Percentiles rank a stretch among this genome's conserved stretches.
Evolutionary conservation across 768 basidiomycete genomes (phyloP).

Genomic region (Mycena venus): DNA sequence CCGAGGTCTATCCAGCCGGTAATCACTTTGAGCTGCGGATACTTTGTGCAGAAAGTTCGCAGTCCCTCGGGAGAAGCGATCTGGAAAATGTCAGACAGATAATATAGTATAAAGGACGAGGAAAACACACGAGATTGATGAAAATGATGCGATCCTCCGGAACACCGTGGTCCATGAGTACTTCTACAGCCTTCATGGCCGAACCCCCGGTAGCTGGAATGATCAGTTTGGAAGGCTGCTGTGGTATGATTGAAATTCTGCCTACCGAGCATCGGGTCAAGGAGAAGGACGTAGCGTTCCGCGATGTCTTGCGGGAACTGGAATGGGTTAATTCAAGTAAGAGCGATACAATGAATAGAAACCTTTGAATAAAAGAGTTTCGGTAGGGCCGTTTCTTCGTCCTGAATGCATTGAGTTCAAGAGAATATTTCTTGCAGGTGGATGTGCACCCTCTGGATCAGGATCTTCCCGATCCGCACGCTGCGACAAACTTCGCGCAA

Average conservation of each 20-base stretch:
- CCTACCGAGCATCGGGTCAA: conserved; percentile 98
- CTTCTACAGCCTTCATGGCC: conserved; percentile 97
- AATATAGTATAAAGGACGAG: not conserved
- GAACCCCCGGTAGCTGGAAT: conserved; percentile 91
- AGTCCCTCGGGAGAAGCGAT: conserved; percentile 94
- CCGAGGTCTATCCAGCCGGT: conserved; percentile 97
- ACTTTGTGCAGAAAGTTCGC: conserved; percentile 80
- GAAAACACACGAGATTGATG: conserved; percentile 81
- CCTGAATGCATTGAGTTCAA: conserved; percentile 58
- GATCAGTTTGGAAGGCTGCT: not conserved
- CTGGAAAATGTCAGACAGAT: conserved; percentile 53
- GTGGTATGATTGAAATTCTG: not conserved
- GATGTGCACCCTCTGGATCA: conserved; percentile 88
- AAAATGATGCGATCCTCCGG: conserved; percentile 96
- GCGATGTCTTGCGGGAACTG: conserved; percentile 96
- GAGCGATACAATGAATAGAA: not conserved
- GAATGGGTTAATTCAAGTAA: not conserved
- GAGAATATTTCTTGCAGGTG: not conserved
- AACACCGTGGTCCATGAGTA: conserved; percentile 91
- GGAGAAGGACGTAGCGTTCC: conserved; percentile 89
- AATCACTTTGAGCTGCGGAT: conserved; percentile 84
- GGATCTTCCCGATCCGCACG: conserved; percentile 96
- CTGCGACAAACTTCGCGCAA: conserved; percentile 95
- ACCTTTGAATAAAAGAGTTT: conserved; percentile 95
- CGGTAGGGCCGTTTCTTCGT: conserved; percentile 93